These are phyloP conservation scores for Coemansia sp. DNA, from an alignment of 192 early-diverging fungal genomes.

Conservation along the genomic window DNA sequence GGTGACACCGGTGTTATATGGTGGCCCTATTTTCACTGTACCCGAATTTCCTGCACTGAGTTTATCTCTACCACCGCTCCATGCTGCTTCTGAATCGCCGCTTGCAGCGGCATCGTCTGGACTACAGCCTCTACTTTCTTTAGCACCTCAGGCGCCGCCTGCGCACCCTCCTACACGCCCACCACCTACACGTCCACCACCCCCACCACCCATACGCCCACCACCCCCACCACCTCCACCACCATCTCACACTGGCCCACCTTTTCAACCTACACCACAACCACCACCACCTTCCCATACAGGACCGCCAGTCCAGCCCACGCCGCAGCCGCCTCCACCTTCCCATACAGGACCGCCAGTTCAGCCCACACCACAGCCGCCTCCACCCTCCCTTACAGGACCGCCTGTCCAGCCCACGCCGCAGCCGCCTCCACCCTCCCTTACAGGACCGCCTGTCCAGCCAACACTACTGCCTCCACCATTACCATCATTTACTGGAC, in stretches of 20 bases:
- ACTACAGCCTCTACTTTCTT: neutral
- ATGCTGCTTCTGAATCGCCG: neutral
- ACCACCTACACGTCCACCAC: neutral
- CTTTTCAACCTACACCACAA: neutral
- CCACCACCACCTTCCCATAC: conserved; percentile 2
- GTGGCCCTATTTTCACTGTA: conserved; percentile 7
- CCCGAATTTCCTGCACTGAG: neutral
- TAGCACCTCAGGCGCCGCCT: neutral
- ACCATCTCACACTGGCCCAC: conserved; percentile 2
- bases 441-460: too few relatives aligned
- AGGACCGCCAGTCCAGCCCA: neutral
- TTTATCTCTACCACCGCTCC: neutral
- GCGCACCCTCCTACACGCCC: neutral
- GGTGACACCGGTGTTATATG: neutral
- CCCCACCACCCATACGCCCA: neutral
- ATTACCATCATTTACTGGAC: neutral
- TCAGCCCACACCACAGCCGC: neutral
- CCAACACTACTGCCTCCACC: neutral
- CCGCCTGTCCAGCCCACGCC: neutral
- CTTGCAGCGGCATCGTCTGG: neutral
- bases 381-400: neutral
- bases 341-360: neutral
- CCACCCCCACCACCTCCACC: conserved; percentile 1
- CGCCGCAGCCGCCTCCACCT: neutral
- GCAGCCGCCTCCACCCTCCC: neutral